Base-by-base conservation (phyloP, 768 basidiomycete species). In the Leucosporidium creatinivorum region DNA sequence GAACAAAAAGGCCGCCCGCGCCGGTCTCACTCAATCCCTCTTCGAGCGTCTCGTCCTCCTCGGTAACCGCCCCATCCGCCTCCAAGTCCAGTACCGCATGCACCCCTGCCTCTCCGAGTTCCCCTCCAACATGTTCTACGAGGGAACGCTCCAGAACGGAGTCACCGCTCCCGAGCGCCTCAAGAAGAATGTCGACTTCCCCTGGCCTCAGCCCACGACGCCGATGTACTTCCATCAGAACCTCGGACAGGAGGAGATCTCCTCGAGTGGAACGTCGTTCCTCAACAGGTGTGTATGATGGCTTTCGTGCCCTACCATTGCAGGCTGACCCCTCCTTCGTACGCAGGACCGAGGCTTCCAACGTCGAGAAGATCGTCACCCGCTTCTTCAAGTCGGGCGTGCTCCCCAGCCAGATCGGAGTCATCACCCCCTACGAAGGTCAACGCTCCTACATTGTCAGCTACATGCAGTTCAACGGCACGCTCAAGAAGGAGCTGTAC, bases 171-270 rank as follows among this genome's bases (percentile, higher is more conserved):
- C 96, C 6, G 96, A 99, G 78, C 85, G 96, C 50, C 81, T 99
- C 70, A 84, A 93, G 80, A 97, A 94, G 84, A 94, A 97, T 73
- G 93, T 98, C 51, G 96, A 98, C 78, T 99, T 98, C 80, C 96
- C 96, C 0, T 98, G 96, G 96, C 96, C 96, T 9, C 85, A 89
- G 50, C 88, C 89, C 21, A 92, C 94, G 75, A 94, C 92, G 1
- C 96, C 96, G 21, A 98, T 99, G 94, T 97, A 97, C 82, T 99
- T 98, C 82, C 97, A 99, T 80, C 94, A 98, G 83, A 99, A 99
- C 76, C 79, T 99, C 58, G 96, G 96, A 0, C 94, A 97, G 75
- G 96, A 99, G 76, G 96, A 99, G 77, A 99, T 99, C 65, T 97
- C 93, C 18, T 93, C 91, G 65, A 94, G 92, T 76, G 96, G 96